Evolutionary conservation across 345 rosid species (phyloP).

Genomic region (Ricinus communis): DNA sequence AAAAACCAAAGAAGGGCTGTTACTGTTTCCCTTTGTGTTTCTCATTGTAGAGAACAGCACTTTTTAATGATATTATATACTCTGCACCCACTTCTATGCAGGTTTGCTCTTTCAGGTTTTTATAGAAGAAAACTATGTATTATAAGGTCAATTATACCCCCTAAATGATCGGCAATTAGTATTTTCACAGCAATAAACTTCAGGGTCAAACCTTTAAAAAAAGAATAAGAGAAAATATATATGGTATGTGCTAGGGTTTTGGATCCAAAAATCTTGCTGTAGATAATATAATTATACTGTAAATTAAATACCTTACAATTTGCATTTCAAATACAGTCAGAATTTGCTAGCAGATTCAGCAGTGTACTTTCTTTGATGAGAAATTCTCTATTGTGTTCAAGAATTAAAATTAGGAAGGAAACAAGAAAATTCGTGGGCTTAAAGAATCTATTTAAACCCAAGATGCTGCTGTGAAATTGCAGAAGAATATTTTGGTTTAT

Average conservation of each 20-base stretch:
- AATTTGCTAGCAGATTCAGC: too few relatives aligned
- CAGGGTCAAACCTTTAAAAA: too few relatives aligned
- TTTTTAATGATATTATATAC: not conserved
- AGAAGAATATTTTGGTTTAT: too few relatives aligned
- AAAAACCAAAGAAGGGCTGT: not conserved
- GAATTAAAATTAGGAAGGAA: not conserved
- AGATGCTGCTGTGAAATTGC: not conserved
- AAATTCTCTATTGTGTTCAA: too few relatives aligned
- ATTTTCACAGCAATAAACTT: too few relatives aligned
- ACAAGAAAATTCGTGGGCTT: not conserved
- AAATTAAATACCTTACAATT: too few relatives aligned
- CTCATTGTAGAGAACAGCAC: not conserved
- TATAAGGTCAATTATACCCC: slow-evolving; percentile 3
- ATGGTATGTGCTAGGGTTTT: too few relatives aligned
- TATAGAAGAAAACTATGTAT: not conserved
- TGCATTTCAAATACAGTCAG: too few relatives aligned
- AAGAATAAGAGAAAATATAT: too few relatives aligned
- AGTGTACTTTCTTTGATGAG: too few relatives aligned
- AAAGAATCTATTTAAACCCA: not conserved
- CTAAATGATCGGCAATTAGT: too few relatives aligned
- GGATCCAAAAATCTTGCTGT: not conserved
- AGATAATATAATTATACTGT: not conserved
- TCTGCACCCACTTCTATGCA: not conserved
- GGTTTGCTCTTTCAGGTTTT: not conserved
- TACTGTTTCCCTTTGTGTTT: not conserved